phyloP scores from a whole-genome alignment of 2,329 filamentous ascomycete species.

The Calycina herbarum region DNA sequence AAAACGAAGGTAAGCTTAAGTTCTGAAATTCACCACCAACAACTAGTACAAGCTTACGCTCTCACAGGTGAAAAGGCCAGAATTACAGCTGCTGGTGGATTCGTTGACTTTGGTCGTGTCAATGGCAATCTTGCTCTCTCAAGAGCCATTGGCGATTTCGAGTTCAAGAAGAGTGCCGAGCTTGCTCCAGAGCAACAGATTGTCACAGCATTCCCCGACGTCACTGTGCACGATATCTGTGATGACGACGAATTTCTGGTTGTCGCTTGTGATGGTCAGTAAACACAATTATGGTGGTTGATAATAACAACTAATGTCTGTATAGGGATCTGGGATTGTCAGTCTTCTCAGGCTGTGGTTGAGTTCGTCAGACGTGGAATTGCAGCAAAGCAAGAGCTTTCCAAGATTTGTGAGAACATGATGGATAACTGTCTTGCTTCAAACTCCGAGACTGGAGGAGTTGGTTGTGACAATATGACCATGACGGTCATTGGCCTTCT shows the following conservation, averaged over 20 bases:
- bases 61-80: conserved; percentile 86
- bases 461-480: conserved; percentile 99
- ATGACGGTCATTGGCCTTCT: conserved; percentile 90
- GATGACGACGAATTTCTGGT: conserved; percentile 96
- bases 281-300: neutral
- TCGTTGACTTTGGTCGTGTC: conserved; percentile 97
- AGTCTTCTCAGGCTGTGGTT: conserved; percentile 94
- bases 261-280: conserved; percentile 85
- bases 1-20: conserved; percentile 78
- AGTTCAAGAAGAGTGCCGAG: conserved; percentile 99
- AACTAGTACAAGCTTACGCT: conserved; percentile 26
- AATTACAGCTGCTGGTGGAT: conserved; percentile 92
- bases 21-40: neutral
- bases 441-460: conserved; percentile 95
- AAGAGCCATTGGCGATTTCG: conserved; percentile 96
- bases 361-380: conserved; percentile 97
- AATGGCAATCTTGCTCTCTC: conserved; percentile 97
- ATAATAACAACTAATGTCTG: conserved; percentile 24
- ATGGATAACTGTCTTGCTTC: conserved; percentile 99
- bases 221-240: conserved; percentile 84
- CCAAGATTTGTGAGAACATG: conserved; percentile 98
- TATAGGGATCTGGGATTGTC: conserved; percentile 97
- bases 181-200: conserved; percentile 98
- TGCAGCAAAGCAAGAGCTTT: conserved; percentile 90
- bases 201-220: conserved; percentile 94